These are phyloP conservation scores for Dissophora ornata DNA, from an alignment of 192 early-diverging fungal genomes.

Conservation along the genomic window DNA sequence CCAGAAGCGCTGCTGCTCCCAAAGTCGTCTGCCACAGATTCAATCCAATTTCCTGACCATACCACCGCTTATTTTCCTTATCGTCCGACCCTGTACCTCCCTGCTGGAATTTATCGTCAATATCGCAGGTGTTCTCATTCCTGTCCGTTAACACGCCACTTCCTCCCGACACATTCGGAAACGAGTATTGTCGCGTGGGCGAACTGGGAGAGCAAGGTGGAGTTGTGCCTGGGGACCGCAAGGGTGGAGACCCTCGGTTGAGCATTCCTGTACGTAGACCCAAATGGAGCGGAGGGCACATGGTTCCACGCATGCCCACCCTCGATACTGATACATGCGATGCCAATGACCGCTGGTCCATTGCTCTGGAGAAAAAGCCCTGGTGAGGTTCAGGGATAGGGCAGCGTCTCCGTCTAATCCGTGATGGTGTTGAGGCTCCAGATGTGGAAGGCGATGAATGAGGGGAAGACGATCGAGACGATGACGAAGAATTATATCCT, in stretches of 20 bases:
- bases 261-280: constrained; percentile 34
- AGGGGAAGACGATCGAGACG: constrained; percentile 30
- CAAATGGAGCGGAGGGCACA: constrained; percentile 37
- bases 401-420: constrained; percentile 32
- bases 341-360: constrained; percentile 47
- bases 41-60: constrained; percentile 45
- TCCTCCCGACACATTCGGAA: constrained; percentile 13
- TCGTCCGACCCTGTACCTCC: constrained; percentile 11
- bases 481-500: constrained; percentile 4
- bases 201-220: constrained; percentile 6
- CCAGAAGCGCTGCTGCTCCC: constrained; percentile 37
- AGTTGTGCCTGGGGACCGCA: constrained; percentile 13
- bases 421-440: constrained; percentile 44
- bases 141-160: background rate
- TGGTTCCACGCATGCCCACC: constrained; percentile 39
- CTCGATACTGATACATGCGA: constrained; percentile 53
- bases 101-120: background rate
- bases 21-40: constrained; percentile 54
- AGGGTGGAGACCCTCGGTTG: constrained; percentile 48
- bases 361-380: constrained; percentile 49
- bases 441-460: constrained; percentile 42
- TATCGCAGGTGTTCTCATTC: constrained; percentile 8
- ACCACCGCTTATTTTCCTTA: constrained; percentile 55
- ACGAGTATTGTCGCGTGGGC: constrained; percentile 24
- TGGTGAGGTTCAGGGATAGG: constrained; percentile 50